Conservation (phyloP, 139 green algal species). For the Pleodorina starrii region DNA sequence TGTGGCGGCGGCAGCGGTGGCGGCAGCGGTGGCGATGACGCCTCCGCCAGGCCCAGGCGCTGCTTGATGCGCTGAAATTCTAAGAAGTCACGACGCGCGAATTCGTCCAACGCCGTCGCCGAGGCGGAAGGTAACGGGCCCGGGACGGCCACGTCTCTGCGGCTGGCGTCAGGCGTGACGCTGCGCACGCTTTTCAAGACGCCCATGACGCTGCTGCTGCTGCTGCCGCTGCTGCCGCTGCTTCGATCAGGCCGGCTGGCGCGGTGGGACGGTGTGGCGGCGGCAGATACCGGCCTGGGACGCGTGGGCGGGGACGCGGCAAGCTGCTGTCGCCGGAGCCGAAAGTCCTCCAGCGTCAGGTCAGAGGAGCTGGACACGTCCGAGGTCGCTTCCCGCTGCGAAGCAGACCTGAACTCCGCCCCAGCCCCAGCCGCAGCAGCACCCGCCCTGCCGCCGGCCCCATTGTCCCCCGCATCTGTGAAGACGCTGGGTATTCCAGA, state of each 20-base stretch:
- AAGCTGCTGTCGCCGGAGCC: conserved; percentile 6
- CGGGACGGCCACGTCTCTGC: no score
- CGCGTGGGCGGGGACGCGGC: not conserved
- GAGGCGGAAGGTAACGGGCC: no score
- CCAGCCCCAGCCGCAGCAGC: no score
- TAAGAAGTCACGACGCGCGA: not conserved
- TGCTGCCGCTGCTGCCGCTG: not conserved
- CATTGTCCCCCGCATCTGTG: no score
- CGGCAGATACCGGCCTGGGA: not conserved
- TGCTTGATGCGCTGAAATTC: conserved; percentile 30
- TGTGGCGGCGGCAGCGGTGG: not conserved
- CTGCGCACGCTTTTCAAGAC: no score
- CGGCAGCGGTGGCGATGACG: not conserved
- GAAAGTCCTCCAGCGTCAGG: not conserved
- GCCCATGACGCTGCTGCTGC: not conserved
- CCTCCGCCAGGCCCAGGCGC: not conserved
- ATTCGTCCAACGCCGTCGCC: no score
- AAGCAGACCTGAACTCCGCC: no score
- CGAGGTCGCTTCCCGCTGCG: no score
- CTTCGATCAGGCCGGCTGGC: not conserved
- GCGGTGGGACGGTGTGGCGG: not conserved
- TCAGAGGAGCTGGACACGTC: not conserved
- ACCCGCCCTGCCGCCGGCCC: no score
- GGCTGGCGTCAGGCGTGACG: no score
- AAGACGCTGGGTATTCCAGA: no score